Conservation (phyloP, 106 monocot species). For the Alisma plantagoaquatica region DNA sequence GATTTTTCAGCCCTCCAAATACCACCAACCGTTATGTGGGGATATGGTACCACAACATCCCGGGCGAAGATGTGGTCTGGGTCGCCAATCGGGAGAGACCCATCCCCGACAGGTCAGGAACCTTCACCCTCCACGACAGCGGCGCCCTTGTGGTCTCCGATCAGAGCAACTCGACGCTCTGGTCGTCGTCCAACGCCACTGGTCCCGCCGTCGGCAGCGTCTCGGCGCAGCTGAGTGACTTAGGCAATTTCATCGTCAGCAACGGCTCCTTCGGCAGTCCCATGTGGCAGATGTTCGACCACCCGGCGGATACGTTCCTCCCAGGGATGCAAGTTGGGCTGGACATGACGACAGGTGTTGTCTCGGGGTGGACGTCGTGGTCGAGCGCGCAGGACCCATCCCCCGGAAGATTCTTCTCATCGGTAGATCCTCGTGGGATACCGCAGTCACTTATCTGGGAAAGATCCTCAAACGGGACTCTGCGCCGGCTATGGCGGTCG, state of each 20-base stretch:
- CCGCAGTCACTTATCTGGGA: conserved; percentile 15
- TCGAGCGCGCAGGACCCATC: conserved; percentile 31
- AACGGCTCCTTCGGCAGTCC: not conserved
- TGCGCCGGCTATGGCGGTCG: conserved; percentile 51
- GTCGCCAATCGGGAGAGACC: conserved; percentile 19
- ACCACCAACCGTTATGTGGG: too few relatives aligned
- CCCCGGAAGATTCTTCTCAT: conserved; percentile 26
- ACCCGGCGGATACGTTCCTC: too few relatives aligned
- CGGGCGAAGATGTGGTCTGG: conserved; percentile 3
- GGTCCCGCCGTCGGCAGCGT: not conserved
- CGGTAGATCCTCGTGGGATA: conserved; percentile 12
- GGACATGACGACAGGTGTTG: conserved; percentile 5
- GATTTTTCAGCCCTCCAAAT: conserved; percentile 16
- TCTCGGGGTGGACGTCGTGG: conserved; percentile 31
- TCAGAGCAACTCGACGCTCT: conserved; percentile 1
- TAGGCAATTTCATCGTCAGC: conserved; percentile 28
- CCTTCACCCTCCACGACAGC: conserved; percentile 5
- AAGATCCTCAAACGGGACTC: not conserved
- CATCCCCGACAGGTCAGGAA: conserved; percentile 6
- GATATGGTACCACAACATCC: too few relatives aligned
- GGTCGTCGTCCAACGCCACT: conserved; percentile 19
- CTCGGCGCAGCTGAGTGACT: conserved; percentile 9
- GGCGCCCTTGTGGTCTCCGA: conserved; percentile 16
- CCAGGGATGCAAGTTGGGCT: conserved; percentile 33
- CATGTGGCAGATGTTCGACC: conserved; percentile 45